Evolutionary conservation across 2,329 filamentous ascomycete species (phyloP).

Genomic region (Nannizzia gypsea): DNA sequence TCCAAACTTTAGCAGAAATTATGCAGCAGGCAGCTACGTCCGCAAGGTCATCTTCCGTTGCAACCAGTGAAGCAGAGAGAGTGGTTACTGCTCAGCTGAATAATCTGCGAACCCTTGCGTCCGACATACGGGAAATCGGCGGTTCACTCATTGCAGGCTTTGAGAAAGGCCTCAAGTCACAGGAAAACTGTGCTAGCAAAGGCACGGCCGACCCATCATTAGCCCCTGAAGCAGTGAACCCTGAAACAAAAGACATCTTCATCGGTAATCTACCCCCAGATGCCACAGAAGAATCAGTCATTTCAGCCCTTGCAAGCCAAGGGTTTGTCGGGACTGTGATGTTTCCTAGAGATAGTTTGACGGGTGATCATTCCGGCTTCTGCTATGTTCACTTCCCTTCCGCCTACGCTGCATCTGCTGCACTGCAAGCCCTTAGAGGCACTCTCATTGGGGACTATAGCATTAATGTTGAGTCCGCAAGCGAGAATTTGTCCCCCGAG

Average conservation of each 20-base stretch:
- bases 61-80: conserved; percentile 26
- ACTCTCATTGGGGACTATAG: conserved; percentile 9
- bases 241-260: conserved; percentile 22
- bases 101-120: conserved; percentile 30
- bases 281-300: conserved; percentile 27
- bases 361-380: conserved; percentile 29
- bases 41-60: conserved; percentile 26
- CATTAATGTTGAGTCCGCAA: not conserved
- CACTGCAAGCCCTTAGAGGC: conserved; percentile 27
- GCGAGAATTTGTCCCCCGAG: not conserved
- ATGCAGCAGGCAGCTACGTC: conserved; percentile 29
- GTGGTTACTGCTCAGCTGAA: conserved; percentile 27
- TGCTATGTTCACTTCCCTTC: conserved; percentile 30
- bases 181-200: not conserved
- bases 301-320: conserved; percentile 27
- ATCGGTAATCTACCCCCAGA: conserved; percentile 31
- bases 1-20: conserved; percentile 26
- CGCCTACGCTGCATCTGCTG: conserved; percentile 25
- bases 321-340: conserved; percentile 28
- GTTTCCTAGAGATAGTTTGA: conserved; percentile 24
- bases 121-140: conserved; percentile 31
- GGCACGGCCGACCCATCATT: not conserved
- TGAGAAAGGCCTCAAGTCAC: conserved; percentile 14
- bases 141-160: conserved; percentile 29
- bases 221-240: not conserved